Percentiles rank a stretch among this genome's conserved stretches.
These are phyloP conservation scores for Daldinia loculata DNA, from an alignment of 495 filamentous ascomycete genomes.

Conservation along the genomic window DNA sequence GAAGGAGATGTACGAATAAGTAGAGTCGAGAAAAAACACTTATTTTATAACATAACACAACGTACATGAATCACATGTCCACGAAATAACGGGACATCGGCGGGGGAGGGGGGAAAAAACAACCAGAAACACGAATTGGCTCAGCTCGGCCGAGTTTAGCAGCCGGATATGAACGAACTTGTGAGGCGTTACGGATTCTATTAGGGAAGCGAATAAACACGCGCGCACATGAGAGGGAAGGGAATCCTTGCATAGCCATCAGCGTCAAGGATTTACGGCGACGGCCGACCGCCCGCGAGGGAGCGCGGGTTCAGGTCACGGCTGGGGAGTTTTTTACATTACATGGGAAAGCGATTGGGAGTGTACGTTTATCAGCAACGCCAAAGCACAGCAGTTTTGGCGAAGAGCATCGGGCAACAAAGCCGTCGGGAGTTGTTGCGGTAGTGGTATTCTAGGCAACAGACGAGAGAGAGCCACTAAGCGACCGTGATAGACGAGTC, in stretches of 20 bases:
- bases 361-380: neutral
- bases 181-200: constrained; percentile 3
- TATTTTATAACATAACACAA: neutral
- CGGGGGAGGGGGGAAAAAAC: neutral
- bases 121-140: neutral
- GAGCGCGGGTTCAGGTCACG: neutral
- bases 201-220: constrained; percentile 1
- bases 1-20: constrained; percentile 1
- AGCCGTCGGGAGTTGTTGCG: neutral
- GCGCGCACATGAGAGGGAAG: neutral
- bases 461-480: neutral
- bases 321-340: neutral
- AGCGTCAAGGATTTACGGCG: neutral
- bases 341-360: constrained; percentile 9
- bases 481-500: constrained; percentile 18
- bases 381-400: neutral
- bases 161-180: neutral
- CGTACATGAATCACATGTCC: constrained; percentile 13
- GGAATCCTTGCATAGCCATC: neutral
- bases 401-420: neutral
- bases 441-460: constrained; percentile 8
- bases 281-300: neutral
- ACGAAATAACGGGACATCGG: neutral
- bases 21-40: neutral
- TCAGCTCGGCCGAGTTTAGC: constrained; percentile 16